Evolutionary conservation across 140 eudicot genomes (phyloP), one percentile per base, ranked within the genome.

Genomic region (Oenanthe javanica): DNA sequence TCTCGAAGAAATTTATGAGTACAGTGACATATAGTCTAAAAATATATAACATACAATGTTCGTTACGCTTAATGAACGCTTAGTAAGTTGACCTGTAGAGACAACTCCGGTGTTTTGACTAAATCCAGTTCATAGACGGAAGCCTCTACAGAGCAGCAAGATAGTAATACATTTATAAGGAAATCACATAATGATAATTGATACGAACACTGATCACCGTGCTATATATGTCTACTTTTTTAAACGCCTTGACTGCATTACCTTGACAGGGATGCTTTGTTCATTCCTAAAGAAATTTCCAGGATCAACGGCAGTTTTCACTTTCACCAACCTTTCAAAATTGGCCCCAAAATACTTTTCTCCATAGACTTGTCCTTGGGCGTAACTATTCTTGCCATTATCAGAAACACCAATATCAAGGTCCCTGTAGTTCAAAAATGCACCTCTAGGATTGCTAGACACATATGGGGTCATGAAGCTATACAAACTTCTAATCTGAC

Each of bases 291-390:
- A 82, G 71, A 82, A 82, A 38, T 82, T 82, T 4, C 48, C 66
- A n/a, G 85, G 78, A 82, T 82, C 85, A 46, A 77, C 81, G 42
- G n/a, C 25, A 23, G 81, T 48, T 36, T 82, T 82, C 51, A 82
- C 85, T 66, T 67, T 76, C 81, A 82, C 81, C 80, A 82, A 66
- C 72, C 85, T 82, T 2, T 48, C 76, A 12, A 75, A 82, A 50
- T 82, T 82, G 36, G 9, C 63, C 46, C 52, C 73, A 15, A 75
- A 82, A 72, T 82, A 82, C 80, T 81, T 76, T 13, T 19, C 51
- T 9, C 81, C 81, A 16, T 49, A 82, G 72, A 59, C 79, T 46
- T 12, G 50, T 36, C 78, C 77, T 74, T 72, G 75, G 1, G 40
- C 46, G 50, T 70, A 80, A 80, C 77, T 72, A 77, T 52, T 5